Conservation (phyloP, 257 asterid genomes). For the Verbascum thapsus region DNA sequence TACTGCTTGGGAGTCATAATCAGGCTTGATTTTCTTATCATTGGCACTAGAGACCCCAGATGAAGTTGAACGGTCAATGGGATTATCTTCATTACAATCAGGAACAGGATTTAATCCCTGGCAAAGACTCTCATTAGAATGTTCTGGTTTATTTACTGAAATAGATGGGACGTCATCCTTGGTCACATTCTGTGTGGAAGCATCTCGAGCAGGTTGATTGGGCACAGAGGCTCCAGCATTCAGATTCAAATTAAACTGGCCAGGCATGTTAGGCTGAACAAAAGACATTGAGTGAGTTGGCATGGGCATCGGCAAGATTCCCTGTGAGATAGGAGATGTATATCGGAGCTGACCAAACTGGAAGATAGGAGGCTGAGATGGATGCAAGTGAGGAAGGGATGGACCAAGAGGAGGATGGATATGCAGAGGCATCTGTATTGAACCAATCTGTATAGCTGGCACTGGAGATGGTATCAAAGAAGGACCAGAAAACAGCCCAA, state of each 20-base stretch:
- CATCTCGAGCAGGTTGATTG: slow-evolving; percentile 46
- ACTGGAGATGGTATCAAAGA: slow-evolving; percentile 89
- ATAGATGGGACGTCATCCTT: slow-evolving; percentile 39
- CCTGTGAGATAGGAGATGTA: slow-evolving; percentile 71
- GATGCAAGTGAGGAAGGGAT: slow-evolving; percentile 63
- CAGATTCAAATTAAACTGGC: slow-evolving; percentile 46
- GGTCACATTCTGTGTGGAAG: slow-evolving; percentile 38
- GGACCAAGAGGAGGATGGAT: slow-evolving; percentile 72
- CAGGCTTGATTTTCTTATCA: slow-evolving; percentile 41
- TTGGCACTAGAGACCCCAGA: slow-evolving; percentile 36
- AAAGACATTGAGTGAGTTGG: slow-evolving; percentile 62
- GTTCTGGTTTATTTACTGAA: slow-evolving; percentile 43
- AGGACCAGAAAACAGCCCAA: slow-evolving; percentile 97
- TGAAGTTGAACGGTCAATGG: slow-evolving; percentile 32
- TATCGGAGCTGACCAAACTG: slow-evolving; percentile 87
- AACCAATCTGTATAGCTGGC: slow-evolving; percentile 97
- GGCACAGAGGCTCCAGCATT: slow-evolving; percentile 47
- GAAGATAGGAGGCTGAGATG: slow-evolving; percentile 75
- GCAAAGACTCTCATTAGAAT: slow-evolving; percentile 40
- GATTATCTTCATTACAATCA: slow-evolving; percentile 28
- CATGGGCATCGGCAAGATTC: slow-evolving; percentile 59
- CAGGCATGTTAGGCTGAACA: slow-evolving; percentile 61
- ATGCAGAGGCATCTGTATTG: slow-evolving; percentile 97
- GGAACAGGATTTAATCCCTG: slow-evolving; percentile 34
- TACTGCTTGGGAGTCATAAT: slow-evolving; percentile 43